Evolutionary conservation across 2,329 filamentous ascomycete genomes (phyloP).

Genomic region (Microdochium paspali): DNA sequence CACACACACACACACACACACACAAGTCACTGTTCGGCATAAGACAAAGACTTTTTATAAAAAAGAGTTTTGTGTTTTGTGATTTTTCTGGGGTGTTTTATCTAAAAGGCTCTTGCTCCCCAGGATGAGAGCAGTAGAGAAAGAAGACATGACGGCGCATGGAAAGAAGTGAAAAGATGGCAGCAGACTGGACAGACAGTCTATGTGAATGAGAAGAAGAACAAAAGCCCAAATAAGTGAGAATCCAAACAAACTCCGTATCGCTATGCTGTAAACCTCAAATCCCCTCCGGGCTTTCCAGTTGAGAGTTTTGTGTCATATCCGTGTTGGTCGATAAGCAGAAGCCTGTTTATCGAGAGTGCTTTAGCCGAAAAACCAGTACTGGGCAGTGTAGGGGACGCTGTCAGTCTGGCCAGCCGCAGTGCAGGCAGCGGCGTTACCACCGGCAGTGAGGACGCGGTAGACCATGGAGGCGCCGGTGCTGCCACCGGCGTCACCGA

Average conservation of each 20-base stretch:
- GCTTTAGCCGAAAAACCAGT: conserved; percentile 44
- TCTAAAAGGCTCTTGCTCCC: too few relatives aligned
- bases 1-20: too few relatives aligned
- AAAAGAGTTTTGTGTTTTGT: too few relatives aligned
- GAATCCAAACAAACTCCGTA: not conserved
- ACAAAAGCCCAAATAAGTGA: not conserved
- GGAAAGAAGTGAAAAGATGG: not conserved
- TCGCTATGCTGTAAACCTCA: not conserved
- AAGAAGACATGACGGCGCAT: not conserved
- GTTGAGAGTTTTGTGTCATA: too few relatives aligned
- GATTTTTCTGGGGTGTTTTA: too few relatives aligned
- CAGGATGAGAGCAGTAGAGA: too few relatives aligned
- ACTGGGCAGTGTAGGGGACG: conserved; percentile 45
- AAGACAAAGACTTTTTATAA: too few relatives aligned
- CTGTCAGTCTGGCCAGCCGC: conserved; percentile 32
- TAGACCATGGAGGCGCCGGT: conserved; percentile 34
- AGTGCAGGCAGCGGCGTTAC: conserved; percentile 32
- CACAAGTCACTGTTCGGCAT: too few relatives aligned
- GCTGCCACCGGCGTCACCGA: conserved; percentile 30
- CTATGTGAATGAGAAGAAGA: not conserved
- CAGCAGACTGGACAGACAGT: not conserved
- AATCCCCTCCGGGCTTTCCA: not conserved
- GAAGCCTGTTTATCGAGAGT: too few relatives aligned
- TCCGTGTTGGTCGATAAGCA: too few relatives aligned
- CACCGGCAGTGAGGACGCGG: conserved; percentile 46